A percentile compares a stretch with the other conserved stretches of the same genome.
These are phyloP conservation scores for Gigaspora rosea DNA, from an alignment of 192 early-diverging fungal genomes.

Conservation along the genomic window DNA sequence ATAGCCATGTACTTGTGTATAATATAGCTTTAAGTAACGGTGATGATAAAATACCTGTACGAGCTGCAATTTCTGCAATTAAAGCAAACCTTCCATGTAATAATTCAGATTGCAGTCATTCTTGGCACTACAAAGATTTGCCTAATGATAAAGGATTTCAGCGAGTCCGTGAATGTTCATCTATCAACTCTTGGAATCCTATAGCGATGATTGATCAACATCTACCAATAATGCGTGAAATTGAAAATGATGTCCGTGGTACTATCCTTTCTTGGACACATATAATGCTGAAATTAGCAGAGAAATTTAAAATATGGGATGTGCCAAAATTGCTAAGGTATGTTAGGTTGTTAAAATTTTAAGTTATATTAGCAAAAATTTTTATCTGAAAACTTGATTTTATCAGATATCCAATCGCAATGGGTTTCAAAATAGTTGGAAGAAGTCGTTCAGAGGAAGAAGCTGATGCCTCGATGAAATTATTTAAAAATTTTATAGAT, in stretches of 20 bases:
- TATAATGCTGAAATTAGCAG: slow-evolving; percentile 14
- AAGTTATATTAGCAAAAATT: background rate
- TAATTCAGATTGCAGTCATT: background rate
- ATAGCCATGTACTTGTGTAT: background rate
- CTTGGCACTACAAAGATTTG: background rate
- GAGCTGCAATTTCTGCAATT: background rate
- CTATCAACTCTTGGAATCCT: background rate
- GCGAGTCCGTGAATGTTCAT: slow-evolving; percentile 2
- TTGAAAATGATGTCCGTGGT: background rate
- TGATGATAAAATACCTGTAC: slow-evolving; percentile 11
- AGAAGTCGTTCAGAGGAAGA: slow-evolving; percentile 12
- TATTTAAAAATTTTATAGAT: slow-evolving; percentile 13
- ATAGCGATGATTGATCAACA: slow-evolving; percentile 22
- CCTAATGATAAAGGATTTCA: slow-evolving; percentile 7
- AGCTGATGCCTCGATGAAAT: background rate
- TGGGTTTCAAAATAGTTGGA: slow-evolving; percentile 13
- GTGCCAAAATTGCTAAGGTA: background rate
- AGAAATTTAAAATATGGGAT: slow-evolving; percentile 7
- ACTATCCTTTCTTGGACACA: slow-evolving; percentile 20
- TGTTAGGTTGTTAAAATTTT: background rate
- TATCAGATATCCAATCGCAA: slow-evolving; percentile 11
- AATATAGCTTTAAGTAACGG: slow-evolving; percentile 13
- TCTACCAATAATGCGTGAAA: background rate
- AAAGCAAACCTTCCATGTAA: slow-evolving; percentile 3
- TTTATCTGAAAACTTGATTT: background rate